Conservation (phyloP, 2,329 filamentous ascomycete genomes). For the Ascochyta koolunga region DNA sequence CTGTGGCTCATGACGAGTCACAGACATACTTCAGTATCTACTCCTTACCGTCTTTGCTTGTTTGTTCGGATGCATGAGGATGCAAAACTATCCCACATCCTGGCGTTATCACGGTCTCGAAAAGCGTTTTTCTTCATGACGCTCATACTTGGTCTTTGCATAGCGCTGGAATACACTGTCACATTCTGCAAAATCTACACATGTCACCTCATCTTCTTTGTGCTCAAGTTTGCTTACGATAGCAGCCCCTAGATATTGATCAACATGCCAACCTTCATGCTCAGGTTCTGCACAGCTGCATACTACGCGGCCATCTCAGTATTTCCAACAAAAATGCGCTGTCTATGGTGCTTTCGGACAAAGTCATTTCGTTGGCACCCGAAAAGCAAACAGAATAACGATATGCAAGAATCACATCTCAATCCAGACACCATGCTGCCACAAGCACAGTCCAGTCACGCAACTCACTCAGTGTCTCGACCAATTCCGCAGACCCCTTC, state of each 20-base stretch:
- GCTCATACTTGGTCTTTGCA: constrained; percentile 17
- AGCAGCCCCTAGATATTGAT: background rate
- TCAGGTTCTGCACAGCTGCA: background rate
- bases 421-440: too few relatives aligned
- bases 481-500: background rate
- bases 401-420: background rate
- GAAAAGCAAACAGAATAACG: background rate
- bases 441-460: background rate
- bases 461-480: background rate
- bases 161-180: constrained; percentile 18
- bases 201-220: background rate
- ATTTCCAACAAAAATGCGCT: background rate
- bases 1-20: constrained; percentile 1
- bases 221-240: constrained; percentile 1
- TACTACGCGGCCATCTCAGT: too few relatives aligned
- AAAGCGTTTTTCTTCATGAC: constrained; percentile 14
- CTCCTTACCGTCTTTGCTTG: constrained; percentile 1
- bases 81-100: constrained; percentile 4
- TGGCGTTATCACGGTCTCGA: constrained; percentile 13
- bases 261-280: background rate
- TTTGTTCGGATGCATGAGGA: constrained; percentile 12
- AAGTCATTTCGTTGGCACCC: background rate
- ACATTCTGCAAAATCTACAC: constrained; percentile 4
- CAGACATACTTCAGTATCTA: constrained; percentile 8
- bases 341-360: background rate